Evolutionary conservation across 768 basidiomycete species (phyloP), one percentile per base, ranked within the genome.

Genomic region (Kwoniella sp.): DNA sequence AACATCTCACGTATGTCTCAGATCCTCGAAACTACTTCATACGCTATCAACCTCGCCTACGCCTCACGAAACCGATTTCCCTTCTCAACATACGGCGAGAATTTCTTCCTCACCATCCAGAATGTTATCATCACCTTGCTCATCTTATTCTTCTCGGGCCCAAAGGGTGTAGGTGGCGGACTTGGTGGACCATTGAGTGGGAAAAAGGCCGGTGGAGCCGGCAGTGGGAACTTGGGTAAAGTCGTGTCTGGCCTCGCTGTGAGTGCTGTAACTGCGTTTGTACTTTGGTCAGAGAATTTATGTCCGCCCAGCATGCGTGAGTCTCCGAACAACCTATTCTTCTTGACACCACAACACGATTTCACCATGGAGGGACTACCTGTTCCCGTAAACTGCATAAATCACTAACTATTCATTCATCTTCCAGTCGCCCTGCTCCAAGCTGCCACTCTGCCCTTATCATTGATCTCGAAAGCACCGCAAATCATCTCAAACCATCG

Each of bases 51-150:
- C 0, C 85, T 93, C 26, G 87, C 87, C 12, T 99, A 98, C 81
- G 89, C 93, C 1, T 86, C 86, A 71, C 84, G 92, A 24, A 89
- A 91, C 74, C 79, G 83, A 24, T 97, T 94, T 80, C 92, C 96
- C 0, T 96, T 97, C 83, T 92, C 91, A 21, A 97, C 96, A 0
- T 99, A 97, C 64, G 96, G 96, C 74, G 96, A 99, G 81, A 97
- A 95, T 83, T 78, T 93, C 60, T 97, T 97, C 86, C 85, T 98
- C 53, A 88, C 91, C 29, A 74, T 92, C 63, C 92, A 95, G 80
- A 92, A 95, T 82, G 83, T 88, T 70, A 65, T 90, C 81, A 92
- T 97, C 77, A 92, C 91, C 17, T 84, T 92, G 73, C 86, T 94
- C 70, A 95, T 95, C 80, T 84, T 93, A 54, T 82, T 82, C 78